Base-by-base conservation (phyloP, 331 rosid species). In the Rhamnella rubrinervis region DNA sequence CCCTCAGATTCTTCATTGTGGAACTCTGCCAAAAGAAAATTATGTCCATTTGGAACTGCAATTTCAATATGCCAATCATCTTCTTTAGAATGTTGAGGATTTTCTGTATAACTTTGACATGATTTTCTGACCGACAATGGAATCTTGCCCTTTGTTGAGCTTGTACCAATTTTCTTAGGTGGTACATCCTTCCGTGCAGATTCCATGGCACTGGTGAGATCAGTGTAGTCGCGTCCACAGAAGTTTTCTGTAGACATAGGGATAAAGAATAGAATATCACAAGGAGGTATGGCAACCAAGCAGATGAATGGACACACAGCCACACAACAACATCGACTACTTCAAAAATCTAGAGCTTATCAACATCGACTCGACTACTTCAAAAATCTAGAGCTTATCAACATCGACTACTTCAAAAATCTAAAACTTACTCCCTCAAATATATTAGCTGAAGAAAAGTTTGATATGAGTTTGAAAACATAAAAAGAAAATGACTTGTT, bases 31-130 rank as follows among this genome's bases (percentile, higher is more conserved):
- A 65, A 47, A 59, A 75, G 55, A 61, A 40, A 37, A 64, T 80
- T 61, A 69, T 71, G 85, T 49, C 69, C 70, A 72, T 82, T 79
- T 21, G 96, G 87, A 67, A 85, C 80, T 56, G 95, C 86, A 65
- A 92, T 87, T 84, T 89, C 88, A 72, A 89, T 77, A 56, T 72
- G 86, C 90, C 98, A 92, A 79, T 92, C 92, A 76, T 83, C 86
- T 74, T 78, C 78, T 61, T 86, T 85, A 71, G 82, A 68, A 63
- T 68, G 75, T 40, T 70, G 87, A 55, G 71, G 51, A 49, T 77
- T 80, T 38, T 81, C 83, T 65, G 37, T 81, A 75, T 82, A 77
- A 82, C 55, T 79, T 71, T 81, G 85, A 73, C 87, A 55, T 51
- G 75, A 57, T 71, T 85, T 85, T 69, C 85, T 77, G 68, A 59